These are phyloP conservation scores for Rhodotorula sp. DNA, from an alignment of 1,284 basidiomycete genomes.

Conservation along the genomic window DNA sequence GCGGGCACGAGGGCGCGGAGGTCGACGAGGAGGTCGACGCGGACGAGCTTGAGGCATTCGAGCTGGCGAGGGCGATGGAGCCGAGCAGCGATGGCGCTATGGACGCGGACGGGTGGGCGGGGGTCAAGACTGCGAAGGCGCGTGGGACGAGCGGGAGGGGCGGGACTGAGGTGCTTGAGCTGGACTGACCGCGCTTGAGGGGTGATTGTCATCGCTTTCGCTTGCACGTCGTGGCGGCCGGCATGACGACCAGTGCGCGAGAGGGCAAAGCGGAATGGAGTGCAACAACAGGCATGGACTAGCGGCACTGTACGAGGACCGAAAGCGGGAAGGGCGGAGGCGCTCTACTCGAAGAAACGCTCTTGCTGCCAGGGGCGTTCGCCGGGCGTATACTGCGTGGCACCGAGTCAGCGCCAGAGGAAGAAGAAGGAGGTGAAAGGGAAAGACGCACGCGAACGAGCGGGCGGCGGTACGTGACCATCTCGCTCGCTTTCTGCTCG, in stretches of 20 bases:
- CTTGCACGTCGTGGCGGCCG: neutral
- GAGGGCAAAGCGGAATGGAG: neutral
- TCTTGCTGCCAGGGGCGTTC: constrained; percentile 40
- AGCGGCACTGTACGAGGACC: neutral
- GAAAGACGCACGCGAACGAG: constrained; percentile 16
- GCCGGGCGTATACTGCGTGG: constrained; percentile 8
- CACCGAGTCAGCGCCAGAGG: neutral
- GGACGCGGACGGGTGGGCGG: constrained; percentile 27
- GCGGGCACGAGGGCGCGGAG: neutral
- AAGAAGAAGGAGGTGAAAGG: neutral
- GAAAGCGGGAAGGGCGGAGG: neutral
- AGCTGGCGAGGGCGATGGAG: constrained; percentile 9
- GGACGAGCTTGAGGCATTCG: constrained; percentile 15
- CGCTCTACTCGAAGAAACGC: neutral
- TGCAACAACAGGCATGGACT: neutral
- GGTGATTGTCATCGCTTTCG: neutral
- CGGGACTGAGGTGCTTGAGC: constrained; percentile 19
- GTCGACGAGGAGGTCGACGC: constrained; percentile 8
- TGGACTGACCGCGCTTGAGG: constrained; percentile 2
- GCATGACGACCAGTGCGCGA: neutral
- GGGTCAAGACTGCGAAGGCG: constrained; percentile 3
- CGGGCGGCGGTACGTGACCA: constrained; percentile 30
- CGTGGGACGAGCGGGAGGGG: neutral
- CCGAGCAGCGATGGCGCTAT: constrained; percentile 15
- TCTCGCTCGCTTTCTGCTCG: constrained; percentile 28